These are phyloP conservation scores for Eucalyptus marginata DNA, from an alignment of 345 rosid genomes.

Conservation along the genomic window DNA sequence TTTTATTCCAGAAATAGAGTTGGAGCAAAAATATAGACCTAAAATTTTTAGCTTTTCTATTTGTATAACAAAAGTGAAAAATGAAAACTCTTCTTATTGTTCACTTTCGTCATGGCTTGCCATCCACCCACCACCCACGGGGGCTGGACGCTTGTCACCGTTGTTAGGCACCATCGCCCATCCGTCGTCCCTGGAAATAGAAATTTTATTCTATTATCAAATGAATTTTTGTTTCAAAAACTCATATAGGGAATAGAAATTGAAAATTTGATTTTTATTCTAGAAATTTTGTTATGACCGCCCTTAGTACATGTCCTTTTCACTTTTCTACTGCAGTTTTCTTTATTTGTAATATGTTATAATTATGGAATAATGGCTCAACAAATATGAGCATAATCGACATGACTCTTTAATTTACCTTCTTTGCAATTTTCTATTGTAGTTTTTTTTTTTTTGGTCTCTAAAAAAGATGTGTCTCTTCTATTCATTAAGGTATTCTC, in stretches of 20 bases:
- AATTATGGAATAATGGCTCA: not conserved
- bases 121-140: fast-evolving
- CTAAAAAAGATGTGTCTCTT: not conserved
- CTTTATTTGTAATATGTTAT: not conserved
- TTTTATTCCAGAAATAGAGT: fast-evolving
- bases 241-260: too few relatives aligned
- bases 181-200: fast-evolving
- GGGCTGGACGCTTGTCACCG: fast-evolving
- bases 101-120: fast-evolving
- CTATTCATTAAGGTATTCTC: not conserved
- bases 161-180: fast-evolving
- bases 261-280: too few relatives aligned
- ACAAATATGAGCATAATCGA: too few relatives aligned
- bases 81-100: too few relatives aligned
- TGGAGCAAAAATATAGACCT: fast-evolving
- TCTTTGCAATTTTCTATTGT: not conserved
- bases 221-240: too few relatives aligned
- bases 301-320: not conserved
- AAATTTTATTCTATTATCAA: too few relatives aligned
- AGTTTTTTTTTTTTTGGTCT: too few relatives aligned
- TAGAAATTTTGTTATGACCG: fast-evolving
- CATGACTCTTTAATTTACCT: not conserved
- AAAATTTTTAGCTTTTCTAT: too few relatives aligned
- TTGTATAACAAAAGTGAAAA: too few relatives aligned
- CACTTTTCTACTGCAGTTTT: not conserved